These are phyloP conservation scores for Morella rubra DNA, from an alignment of 306 rosid species.

Conservation along the genomic window DNA sequence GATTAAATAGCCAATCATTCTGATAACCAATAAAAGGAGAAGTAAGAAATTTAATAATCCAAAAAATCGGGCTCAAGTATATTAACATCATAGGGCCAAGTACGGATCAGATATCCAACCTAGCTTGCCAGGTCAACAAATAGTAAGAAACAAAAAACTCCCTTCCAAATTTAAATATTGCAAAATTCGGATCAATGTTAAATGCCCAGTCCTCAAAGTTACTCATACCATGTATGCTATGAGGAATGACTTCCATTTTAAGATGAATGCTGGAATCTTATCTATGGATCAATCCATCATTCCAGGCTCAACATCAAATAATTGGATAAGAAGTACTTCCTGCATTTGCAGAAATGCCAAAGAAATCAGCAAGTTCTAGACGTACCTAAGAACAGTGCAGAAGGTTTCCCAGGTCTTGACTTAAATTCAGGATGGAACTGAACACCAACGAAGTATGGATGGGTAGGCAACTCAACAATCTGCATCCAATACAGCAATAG, in stretches of 20 bases:
- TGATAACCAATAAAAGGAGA: too few species aligned
- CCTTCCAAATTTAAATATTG: too few species aligned
- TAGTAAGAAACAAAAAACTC: background rate
- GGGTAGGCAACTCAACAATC: constrained; percentile 78
- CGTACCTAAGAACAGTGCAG: constrained; percentile 74
- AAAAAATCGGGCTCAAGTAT: too few species aligned
- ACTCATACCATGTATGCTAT: background rate
- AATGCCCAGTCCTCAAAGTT: too few species aligned
- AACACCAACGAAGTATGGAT: constrained; percentile 79
- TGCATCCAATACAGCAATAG: constrained; percentile 36
- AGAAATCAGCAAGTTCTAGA: background rate
- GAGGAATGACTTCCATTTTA: background rate
- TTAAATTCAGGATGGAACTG: constrained; percentile 92
- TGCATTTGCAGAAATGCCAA: background rate
- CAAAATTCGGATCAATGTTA: background rate
- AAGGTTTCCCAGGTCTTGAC: constrained; percentile 88
- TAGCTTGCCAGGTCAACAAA: background rate
- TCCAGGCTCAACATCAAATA: background rate
- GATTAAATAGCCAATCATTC: too few species aligned
- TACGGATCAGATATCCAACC: too few species aligned
- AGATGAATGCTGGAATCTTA: background rate
- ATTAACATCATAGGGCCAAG: too few species aligned
- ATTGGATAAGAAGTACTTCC: background rate
- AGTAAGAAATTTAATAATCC: too few species aligned
- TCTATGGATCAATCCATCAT: background rate